phyloP scores from a whole-genome alignment of 768 basidiomycete genomes.

The Leccinum broughii region DNA sequence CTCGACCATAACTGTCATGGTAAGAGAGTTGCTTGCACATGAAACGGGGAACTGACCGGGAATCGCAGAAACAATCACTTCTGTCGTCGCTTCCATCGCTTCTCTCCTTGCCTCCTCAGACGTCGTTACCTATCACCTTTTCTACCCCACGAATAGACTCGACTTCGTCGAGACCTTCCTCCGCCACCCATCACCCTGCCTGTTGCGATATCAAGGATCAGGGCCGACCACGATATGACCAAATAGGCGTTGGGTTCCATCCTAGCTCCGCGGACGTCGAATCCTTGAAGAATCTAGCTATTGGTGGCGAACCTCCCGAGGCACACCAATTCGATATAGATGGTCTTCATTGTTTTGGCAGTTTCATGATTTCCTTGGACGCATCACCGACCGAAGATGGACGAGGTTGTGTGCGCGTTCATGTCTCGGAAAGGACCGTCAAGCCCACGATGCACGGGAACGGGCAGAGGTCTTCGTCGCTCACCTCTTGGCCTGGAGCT shows the following conservation, averaged over 20 bases:
- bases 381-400: slow-evolving; percentile 62
- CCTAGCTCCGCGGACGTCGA: slow-evolving; percentile 43
- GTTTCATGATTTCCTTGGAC: slow-evolving; percentile 74
- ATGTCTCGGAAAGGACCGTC: slow-evolving; percentile 48
- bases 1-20: slow-evolving; percentile 72
- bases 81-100: slow-evolving; percentile 76
- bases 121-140: slow-evolving; percentile 54
- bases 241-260: slow-evolving; percentile 45
- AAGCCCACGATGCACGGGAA: slow-evolving; percentile 12
- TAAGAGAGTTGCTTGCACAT: slow-evolving; percentile 30
- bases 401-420: slow-evolving; percentile 73
- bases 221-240: slow-evolving; percentile 49
- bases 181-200: slow-evolving; percentile 41
- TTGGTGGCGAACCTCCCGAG: slow-evolving; percentile 36
- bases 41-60: slow-evolving; percentile 17
- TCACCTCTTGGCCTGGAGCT: slow-evolving; percentile 29
- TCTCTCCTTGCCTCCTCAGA: slow-evolving; percentile 64
- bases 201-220: slow-evolving; percentile 51
- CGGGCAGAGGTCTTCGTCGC: slow-evolving; percentile 20
- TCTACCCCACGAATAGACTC: slow-evolving; percentile 48
- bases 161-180: slow-evolving; percentile 39
- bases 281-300: slow-evolving; percentile 29
- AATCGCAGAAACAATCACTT: slow-evolving; percentile 56
- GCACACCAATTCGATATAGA: slow-evolving; percentile 56
- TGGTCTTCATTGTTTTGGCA: slow-evolving; percentile 48